Conservation (phyloP, 345 rosid species). For the Citrus sinensis region DNA sequence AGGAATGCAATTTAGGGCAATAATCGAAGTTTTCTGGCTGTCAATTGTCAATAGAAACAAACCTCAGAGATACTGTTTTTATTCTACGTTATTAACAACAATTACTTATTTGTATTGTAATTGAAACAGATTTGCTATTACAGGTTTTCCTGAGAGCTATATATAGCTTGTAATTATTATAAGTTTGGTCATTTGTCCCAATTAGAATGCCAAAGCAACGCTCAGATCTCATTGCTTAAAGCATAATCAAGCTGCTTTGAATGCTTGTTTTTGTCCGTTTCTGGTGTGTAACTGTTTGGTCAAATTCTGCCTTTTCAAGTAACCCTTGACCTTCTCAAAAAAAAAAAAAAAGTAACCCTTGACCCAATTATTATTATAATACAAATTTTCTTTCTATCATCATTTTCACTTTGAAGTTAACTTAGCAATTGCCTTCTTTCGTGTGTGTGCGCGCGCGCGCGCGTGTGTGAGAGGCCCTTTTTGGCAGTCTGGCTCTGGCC, state of each 20-base stretch:
- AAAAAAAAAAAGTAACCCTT: not conserved
- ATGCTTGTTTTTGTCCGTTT: constrained; percentile 11
- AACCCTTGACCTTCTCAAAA: not conserved
- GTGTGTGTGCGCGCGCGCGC: not conserved
- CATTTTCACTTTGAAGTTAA: not conserved
- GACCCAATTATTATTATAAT: too few relatives aligned
- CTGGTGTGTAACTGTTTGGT: constrained; percentile 16
- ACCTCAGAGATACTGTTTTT: too few relatives aligned
- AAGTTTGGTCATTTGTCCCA: not conserved
- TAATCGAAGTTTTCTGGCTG: too few relatives aligned
- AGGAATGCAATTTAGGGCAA: too few relatives aligned
- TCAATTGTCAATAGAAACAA: too few relatives aligned
- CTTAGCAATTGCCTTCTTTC: too few relatives aligned
- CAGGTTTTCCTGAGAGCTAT: not conserved
- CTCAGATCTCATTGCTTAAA: not conserved
- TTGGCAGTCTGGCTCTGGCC: not conserved
- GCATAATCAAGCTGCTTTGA: not conserved
- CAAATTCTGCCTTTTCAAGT: constrained; percentile 19
- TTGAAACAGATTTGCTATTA: too few relatives aligned
- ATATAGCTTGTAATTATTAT: not conserved
- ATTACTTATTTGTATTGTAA: too few relatives aligned
- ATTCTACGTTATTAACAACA: too few relatives aligned
- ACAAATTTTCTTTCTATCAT: too few relatives aligned
- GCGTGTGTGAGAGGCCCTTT: not conserved
- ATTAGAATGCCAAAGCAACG: not conserved